Base-by-base conservation (phyloP, 2,329 filamentous ascomycete species). In the Aureobasidium namibiae region DNA sequence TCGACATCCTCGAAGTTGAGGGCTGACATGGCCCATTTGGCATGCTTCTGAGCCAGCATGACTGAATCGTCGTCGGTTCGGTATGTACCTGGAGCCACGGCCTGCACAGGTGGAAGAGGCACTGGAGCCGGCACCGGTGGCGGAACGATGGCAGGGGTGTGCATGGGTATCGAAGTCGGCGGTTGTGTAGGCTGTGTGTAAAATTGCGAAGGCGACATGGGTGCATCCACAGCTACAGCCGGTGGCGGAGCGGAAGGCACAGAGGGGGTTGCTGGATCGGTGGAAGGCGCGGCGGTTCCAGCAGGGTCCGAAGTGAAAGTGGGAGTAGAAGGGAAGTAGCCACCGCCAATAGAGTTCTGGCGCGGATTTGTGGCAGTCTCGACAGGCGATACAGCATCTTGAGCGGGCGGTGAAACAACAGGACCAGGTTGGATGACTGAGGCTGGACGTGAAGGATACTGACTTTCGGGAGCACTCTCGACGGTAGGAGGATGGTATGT, bases 1-100 rank as follows among this genome's bases (percentile, higher is more conserved):
- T 86, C 80, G 1, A 95, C 88, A 70, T 99, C 94, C 66, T 99
- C 94, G 73, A 99, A 99, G 67, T 96, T 96, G 49, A 99, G 76
- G 0, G 94, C 94, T 11, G 92, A 96, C 42, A 97, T 95, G 0
- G 94, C 94, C 90, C 90, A 99, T 67, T 90, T 91, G 2, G 92
- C 92, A 75, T 97, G 94, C 71, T 97, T 99, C 72, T 96, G 91
- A 4, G 94, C 92, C 66, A 86, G 82, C 36, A 83, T 77, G 36
- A 96, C 87, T 0, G 87, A 79, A 61, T 80, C 76, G 64, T 91
- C 87, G 63, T 96, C 90, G 11, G 74, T 77, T 4, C 74, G 76
- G 56, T 87, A 76, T 1, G 69, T 68, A 4, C 70, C 80, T 16
- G 63, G 21, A n/a, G 67, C 65, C 5, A 78, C 66, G 6, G 68